A percentile compares a stretch with the other conserved stretches of the same genome.
Evolutionary conservation across 202 grass and related monocot species (phyloP).

Genomic region (Digitaria exilis): DNA sequence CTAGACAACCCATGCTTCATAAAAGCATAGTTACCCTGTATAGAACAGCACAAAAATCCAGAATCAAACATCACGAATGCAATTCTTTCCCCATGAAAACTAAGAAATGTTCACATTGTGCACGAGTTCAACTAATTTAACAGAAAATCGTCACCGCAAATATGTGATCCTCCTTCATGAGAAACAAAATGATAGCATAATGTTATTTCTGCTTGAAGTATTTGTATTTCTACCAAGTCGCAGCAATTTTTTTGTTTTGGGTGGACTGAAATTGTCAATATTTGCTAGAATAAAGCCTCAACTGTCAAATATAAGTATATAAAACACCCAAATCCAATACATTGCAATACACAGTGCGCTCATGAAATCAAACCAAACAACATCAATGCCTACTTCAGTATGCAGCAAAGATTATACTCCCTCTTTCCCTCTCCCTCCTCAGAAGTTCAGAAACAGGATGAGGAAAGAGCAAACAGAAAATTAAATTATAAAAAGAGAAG

Average conservation of each 20-base stretch:
- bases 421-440: too few relatives aligned
- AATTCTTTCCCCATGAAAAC: background rate
- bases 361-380: background rate
- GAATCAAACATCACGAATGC: conserved; percentile 7
- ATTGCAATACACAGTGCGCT: background rate
- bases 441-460: background rate
- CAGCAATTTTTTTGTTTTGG: background rate
- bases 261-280: background rate
- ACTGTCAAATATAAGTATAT: too few relatives aligned
- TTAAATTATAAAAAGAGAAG: background rate
- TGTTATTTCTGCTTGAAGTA: background rate
- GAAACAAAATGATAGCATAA: background rate
- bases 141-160: background rate
- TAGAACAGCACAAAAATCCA: conserved; percentile 30
- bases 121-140: background rate
- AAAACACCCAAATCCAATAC: too few relatives aligned
- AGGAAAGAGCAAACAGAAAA: background rate
- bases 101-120: background rate
- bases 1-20: conserved; percentile 61
- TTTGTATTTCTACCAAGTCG: conserved; percentile 1
- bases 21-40: conserved; percentile 33
- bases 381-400: background rate
- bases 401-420: background rate
- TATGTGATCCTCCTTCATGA: background rate
- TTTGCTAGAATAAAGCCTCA: background rate